Percentiles rank a stretch among this genome's conserved stretches.
Conservation (phyloP, 1,139 yeast genomes). For the Saccharomyces hybrid region DNA sequence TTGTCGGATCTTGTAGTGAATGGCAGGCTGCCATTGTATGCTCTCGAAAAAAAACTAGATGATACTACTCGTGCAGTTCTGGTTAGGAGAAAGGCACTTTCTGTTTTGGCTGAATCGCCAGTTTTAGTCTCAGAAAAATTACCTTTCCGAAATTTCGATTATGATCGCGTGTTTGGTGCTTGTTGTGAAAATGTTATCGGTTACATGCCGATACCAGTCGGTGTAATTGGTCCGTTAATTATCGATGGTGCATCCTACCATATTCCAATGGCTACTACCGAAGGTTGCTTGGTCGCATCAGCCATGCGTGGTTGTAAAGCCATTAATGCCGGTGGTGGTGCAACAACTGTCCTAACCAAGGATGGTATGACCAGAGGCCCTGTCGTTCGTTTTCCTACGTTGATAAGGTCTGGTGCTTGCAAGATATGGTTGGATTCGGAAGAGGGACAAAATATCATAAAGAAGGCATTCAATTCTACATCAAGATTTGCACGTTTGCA, state of each 20-base stretch:
- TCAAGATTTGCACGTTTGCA: constrained; percentile 96
- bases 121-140: constrained; percentile 60
- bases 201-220: constrained; percentile 89
- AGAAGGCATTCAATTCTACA: constrained; percentile 89
- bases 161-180: constrained; percentile 93
- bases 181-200: constrained; percentile 98
- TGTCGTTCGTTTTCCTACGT: constrained; percentile 77
- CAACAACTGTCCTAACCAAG: constrained; percentile 77
- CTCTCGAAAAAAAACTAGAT: constrained; percentile 82
- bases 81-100: constrained; percentile 85
- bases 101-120: constrained; percentile 74
- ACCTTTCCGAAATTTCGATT: constrained; percentile 79
- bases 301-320: constrained; percentile 99
- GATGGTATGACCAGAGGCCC: constrained; percentile 99
- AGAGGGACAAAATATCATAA: constrained; percentile 75
- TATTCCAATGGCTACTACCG: constrained; percentile 98
- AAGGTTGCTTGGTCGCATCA: constrained; percentile 97
- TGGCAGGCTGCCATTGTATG: constrained; percentile 84
- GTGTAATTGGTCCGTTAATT: constrained; percentile 91
- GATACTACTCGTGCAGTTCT: constrained; percentile 88
- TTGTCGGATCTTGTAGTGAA: constrained; percentile 61
- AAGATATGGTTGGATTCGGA: constrained; percentile 92
- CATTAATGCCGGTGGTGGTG: constrained; percentile 95
- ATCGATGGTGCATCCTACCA: constrained; percentile 82
- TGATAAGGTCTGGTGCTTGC: constrained; percentile 86